phyloP scores from a whole-genome alignment of 2,329 filamentous ascomycete genomes.

The Ceratocystis diversiconidia region DNA sequence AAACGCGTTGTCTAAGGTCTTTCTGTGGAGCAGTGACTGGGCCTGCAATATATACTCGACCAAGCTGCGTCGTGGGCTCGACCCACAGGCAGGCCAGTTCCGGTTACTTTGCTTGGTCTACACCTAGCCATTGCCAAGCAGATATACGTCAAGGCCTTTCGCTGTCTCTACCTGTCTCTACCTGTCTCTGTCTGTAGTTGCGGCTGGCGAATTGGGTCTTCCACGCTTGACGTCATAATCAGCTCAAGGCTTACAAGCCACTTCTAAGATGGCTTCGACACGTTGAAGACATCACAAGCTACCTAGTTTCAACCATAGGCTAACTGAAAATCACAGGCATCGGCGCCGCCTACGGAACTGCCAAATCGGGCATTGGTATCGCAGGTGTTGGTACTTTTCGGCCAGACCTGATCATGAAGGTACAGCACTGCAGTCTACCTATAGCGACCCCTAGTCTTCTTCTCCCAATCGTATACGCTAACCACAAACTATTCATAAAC shows the following conservation, averaged over 20 bases:
- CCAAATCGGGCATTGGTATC: conserved; percentile 79
- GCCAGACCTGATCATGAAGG: conserved; percentile 86
- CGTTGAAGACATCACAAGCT: neutral
- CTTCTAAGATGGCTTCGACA: neutral
- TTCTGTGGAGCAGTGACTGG: neutral
- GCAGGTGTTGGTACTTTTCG: conserved; percentile 73
- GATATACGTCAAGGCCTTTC: neutral
- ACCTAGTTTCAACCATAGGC: neutral
- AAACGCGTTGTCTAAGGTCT: neutral
- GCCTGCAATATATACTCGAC: neutral
- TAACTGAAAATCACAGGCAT: conserved; percentile 29
- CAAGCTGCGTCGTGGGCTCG: neutral
- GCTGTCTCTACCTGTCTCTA: neutral
- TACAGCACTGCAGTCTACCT: conserved; percentile 26
- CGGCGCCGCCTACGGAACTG: conserved; percentile 75
- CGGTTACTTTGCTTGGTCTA: neutral
- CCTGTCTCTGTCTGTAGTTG: neutral
- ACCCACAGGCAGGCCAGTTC: neutral
- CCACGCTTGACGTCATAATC: neutral
- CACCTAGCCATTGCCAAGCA: neutral
- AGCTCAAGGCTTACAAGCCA: neutral
- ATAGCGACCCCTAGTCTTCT: no score
- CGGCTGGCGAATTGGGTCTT: neutral
- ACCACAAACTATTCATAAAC: conserved; percentile 1
- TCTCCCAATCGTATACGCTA: neutral